Percentiles rank a stretch among this genome's conserved stretches.
Evolutionary conservation across 2,329 filamentous ascomycete species (phyloP).

Genomic region (Meredithiella fracta): DNA sequence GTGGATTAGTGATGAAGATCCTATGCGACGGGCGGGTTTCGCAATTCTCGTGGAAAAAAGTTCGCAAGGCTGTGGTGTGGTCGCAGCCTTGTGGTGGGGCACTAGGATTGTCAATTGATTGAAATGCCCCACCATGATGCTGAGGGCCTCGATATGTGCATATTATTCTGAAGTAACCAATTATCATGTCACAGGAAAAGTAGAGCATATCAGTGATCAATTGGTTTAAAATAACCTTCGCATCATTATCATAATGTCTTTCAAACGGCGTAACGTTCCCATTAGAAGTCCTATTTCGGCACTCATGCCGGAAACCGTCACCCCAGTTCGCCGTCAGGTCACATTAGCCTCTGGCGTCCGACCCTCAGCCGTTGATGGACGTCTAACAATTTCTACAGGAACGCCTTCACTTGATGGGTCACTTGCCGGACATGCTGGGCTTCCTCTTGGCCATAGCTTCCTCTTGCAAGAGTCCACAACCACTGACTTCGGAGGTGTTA

Average conservation of each 20-base stretch:
- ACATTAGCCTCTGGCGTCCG: conserved; percentile 36
- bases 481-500: conserved; percentile 76
- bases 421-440: conserved; percentile 70
- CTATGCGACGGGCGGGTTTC: neutral
- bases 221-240: no score
- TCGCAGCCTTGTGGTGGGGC: conserved; percentile 12
- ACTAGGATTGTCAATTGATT: neutral
- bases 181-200: neutral
- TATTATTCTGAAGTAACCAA: neutral
- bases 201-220: no score
- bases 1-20: neutral
- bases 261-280: conserved; percentile 37
- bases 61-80: conserved; percentile 1
- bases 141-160: neutral
- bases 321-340: conserved; percentile 16
- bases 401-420: conserved; percentile 71
- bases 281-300: conserved; percentile 16
- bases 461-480: conserved; percentile 79
- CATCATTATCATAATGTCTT: conserved; percentile 36
- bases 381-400: conserved; percentile 79
- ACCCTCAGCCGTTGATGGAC: conserved; percentile 76
- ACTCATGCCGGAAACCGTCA: conserved; percentile 23
- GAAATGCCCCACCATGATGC: conserved; percentile 10
- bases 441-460: conserved; percentile 65
- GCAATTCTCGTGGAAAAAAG: conserved; percentile 3